Percentiles rank a stretch among this genome's conserved stretches.
These are phyloP conservation scores for Fistulifera solaris DNA, from an alignment of 108 stramenopile genomes.

Conservation along the genomic window DNA sequence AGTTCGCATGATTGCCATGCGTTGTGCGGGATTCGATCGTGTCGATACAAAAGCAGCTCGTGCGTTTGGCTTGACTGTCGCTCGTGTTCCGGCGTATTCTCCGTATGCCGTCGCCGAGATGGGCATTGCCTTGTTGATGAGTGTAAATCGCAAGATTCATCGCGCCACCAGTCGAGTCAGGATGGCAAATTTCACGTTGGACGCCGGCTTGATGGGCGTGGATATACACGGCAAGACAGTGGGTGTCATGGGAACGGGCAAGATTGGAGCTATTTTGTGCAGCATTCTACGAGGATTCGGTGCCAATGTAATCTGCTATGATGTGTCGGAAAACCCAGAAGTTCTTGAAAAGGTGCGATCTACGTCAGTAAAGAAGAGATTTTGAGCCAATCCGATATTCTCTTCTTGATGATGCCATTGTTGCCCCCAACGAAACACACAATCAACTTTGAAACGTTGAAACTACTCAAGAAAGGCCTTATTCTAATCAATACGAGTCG, in stretches of 20 bases:
- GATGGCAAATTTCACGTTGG: slow-evolving; percentile 73
- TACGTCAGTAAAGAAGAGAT: slow-evolving; percentile 70
- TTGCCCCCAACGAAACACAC: slow-evolving; percentile 48
- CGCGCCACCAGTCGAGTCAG: slow-evolving; percentile 48
- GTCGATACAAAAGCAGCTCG: slow-evolving; percentile 63
- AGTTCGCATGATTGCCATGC: slow-evolving; percentile 60
- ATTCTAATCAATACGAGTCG: slow-evolving; percentile 68
- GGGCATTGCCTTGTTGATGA: slow-evolving; percentile 68
- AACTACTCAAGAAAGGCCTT: slow-evolving; percentile 48
- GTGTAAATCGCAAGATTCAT: slow-evolving; percentile 53
- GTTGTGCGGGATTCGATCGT: slow-evolving; percentile 68
- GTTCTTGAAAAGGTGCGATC: slow-evolving; percentile 58
- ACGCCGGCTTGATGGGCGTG: slow-evolving; percentile 60
- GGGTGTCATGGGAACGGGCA: slow-evolving; percentile 47
- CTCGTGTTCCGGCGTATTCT: slow-evolving; percentile 71
- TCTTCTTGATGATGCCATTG: slow-evolving; percentile 72
- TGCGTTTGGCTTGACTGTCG: slow-evolving; percentile 51
- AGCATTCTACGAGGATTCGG: slow-evolving; percentile 71
- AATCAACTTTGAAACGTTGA: slow-evolving; percentile 36
- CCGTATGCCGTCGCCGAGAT: slow-evolving; percentile 82
- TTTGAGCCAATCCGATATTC: slow-evolving; percentile 47
- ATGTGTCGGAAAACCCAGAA: slow-evolving; percentile 49
- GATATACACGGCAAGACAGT: slow-evolving; percentile 70
- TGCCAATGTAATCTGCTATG: slow-evolving; percentile 53
- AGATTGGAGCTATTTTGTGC: slow-evolving; percentile 72